Percentiles rank a stretch among this genome's conserved stretches.
These are phyloP conservation scores for Aspergillus spinulosporus DNA, from an alignment of 2,329 filamentous ascomycete genomes.

Conservation along the genomic window DNA sequence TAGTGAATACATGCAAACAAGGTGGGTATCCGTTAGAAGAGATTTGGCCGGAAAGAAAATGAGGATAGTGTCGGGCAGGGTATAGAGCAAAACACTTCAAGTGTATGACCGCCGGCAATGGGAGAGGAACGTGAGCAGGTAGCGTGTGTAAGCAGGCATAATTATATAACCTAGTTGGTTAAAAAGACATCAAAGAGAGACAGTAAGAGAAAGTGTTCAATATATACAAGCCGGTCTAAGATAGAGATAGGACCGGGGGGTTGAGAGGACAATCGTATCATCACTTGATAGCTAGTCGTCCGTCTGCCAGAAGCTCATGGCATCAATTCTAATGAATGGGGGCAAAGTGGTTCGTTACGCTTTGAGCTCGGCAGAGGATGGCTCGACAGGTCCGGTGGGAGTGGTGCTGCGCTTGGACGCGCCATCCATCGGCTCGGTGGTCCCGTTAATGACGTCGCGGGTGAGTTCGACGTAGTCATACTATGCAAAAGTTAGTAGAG, in stretches of 20 bases:
- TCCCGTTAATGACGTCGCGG: slow-evolving; percentile 60
- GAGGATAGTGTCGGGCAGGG: too few species aligned
- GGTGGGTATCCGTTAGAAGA: background rate
- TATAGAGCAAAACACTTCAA: background rate
- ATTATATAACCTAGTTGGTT: background rate
- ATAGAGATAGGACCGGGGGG: background rate
- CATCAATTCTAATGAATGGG: too few species aligned
- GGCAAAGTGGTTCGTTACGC: too few species aligned
- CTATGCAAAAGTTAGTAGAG: slow-evolving; percentile 31
- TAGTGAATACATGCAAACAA: background rate
- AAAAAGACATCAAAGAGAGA: background rate
- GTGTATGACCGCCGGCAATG: too few species aligned
- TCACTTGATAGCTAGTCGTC: background rate
- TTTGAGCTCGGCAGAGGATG: slow-evolving; percentile 26
- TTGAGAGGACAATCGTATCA: background rate
- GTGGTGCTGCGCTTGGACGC: slow-evolving; percentile 34
- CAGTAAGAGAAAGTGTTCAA: background rate
- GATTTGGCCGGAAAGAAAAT: too few species aligned
- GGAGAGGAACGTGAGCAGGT: background rate
- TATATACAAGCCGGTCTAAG: background rate
- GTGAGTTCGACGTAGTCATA: slow-evolving; percentile 90
- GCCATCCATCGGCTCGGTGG: slow-evolving; percentile 27
- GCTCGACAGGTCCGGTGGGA: slow-evolving; percentile 23
- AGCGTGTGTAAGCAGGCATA: background rate
- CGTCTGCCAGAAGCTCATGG: background rate